Conservation (phyloP, 2,329 filamentous ascomycete species). For the Zasmidium cellare region DNA sequence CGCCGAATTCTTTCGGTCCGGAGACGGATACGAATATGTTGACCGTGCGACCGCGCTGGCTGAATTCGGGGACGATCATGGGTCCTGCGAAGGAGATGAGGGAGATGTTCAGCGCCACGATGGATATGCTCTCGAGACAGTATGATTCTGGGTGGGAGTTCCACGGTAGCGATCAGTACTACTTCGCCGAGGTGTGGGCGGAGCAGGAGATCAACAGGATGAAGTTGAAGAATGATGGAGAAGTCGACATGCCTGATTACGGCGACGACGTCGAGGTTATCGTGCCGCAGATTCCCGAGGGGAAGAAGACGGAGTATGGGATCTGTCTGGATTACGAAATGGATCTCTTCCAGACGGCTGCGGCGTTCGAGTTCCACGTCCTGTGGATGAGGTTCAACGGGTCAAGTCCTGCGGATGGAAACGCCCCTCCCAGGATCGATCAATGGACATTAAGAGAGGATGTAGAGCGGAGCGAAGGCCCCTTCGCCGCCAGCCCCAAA, state of each 20-base stretch:
- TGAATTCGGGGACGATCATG: constrained; percentile 42
- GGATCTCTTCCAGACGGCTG: constrained; percentile 25
- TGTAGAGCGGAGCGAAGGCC: constrained; percentile 12
- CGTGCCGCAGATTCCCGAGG: constrained; percentile 16
- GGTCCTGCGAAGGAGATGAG: constrained; percentile 37
- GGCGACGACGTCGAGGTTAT: constrained; percentile 5
- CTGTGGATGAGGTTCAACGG: constrained; percentile 27
- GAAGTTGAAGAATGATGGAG: constrained; percentile 11
- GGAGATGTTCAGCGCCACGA: constrained; percentile 37
- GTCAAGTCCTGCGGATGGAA: constrained; percentile 11
- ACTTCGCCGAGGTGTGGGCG: constrained; percentile 55
- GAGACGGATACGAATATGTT: constrained; percentile 36
- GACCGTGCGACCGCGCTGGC: constrained; percentile 47
- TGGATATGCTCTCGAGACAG: constrained; percentile 24
- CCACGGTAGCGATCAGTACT: constrained; percentile 42
- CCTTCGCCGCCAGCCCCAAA: constrained; percentile 9
- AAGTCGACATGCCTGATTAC: constrained; percentile 7
- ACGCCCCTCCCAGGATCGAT: constrained; percentile 14
- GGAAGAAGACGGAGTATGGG: constrained; percentile 23
- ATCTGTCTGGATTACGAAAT: constrained; percentile 27
- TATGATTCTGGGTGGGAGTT: constrained; percentile 23
- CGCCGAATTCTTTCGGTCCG: constrained; percentile 29
- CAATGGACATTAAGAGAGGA: constrained; percentile 16
- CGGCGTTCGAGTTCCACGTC: constrained; percentile 21
- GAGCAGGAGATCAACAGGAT: constrained; percentile 51